phyloP scores from a whole-genome alignment of 768 basidiomycete genomes.

The Suillus variegatus region DNA sequence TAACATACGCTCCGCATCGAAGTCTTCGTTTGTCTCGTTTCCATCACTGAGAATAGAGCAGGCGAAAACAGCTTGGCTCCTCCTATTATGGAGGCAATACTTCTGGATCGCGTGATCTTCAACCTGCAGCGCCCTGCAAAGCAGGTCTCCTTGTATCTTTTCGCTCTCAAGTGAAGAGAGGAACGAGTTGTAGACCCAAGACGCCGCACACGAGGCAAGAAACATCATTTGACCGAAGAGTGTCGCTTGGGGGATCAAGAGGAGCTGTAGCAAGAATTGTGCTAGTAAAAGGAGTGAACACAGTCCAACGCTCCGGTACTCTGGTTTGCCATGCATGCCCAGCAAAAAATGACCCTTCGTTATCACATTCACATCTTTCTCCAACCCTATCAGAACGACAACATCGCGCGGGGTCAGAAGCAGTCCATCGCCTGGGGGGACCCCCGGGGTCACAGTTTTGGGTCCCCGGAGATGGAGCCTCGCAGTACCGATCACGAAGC shows the following conservation, averaged over 20 bases:
- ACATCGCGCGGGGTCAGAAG: slow-evolving; percentile 26
- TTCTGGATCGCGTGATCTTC: slow-evolving; percentile 16
- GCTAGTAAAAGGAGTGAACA: slow-evolving; percentile 32
- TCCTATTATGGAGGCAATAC: slow-evolving; percentile 24
- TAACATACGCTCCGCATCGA: slow-evolving; percentile 17
- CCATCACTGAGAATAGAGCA: slow-evolving; percentile 27
- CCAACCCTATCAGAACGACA: slow-evolving; percentile 32
- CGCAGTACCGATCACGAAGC: slow-evolving; percentile 32
- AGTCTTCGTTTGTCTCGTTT: slow-evolving; percentile 12
- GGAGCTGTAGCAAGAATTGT: slow-evolving; percentile 36
- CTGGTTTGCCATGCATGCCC: slow-evolving; percentile 14
- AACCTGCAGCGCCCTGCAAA: slow-evolving; percentile 17
- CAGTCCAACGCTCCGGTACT: slow-evolving; percentile 25
- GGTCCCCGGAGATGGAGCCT: slow-evolving; percentile 19
- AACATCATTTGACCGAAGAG: slow-evolving; percentile 40
- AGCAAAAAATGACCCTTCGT: slow-evolving; percentile 34
- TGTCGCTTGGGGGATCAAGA: slow-evolving; percentile 35
- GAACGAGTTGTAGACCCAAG: slow-evolving; percentile 38
- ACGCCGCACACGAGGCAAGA: slow-evolving; percentile 30
- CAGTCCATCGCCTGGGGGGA: slow-evolving; percentile 35
- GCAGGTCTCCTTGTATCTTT: slow-evolving; percentile 24
- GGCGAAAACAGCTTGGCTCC: slow-evolving; percentile 25
- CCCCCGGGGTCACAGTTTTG: slow-evolving; percentile 22
- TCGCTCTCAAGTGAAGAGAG: slow-evolving; percentile 40
- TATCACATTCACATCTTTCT: slow-evolving; percentile 31